Conservation (phyloP, 2,329 filamentous ascomycete genomes). For the Fusarium chaquense region DNA sequence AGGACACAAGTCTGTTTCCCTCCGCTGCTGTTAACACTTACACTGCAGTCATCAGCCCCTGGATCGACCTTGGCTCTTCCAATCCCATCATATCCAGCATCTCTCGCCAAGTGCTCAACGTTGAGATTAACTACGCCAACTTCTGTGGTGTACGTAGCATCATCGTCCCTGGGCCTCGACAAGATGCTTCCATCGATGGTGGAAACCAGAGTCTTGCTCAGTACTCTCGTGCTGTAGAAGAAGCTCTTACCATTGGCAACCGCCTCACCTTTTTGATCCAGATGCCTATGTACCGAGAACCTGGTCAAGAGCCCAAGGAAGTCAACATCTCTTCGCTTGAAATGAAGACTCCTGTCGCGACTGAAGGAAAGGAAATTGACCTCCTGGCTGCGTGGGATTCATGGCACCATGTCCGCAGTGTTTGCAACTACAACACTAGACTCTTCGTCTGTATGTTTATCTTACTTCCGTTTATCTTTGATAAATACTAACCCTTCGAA, state of each 20-base stretch:
- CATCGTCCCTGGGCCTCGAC: constrained; percentile 81
- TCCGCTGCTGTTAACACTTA: constrained; percentile 77
- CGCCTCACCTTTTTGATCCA: constrained; percentile 85
- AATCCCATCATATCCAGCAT: constrained; percentile 87
- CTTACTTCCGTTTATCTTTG: background rate
- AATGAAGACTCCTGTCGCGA: constrained; percentile 50
- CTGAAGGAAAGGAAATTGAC: constrained; percentile 66
- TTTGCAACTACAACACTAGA: constrained; percentile 86
- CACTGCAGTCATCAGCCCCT: constrained; percentile 84
- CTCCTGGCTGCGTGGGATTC: constrained; percentile 89
- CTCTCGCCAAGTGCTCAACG: constrained; percentile 88
- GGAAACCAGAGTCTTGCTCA: constrained; percentile 70
- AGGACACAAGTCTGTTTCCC: constrained; percentile 81
- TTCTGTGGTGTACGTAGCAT: constrained; percentile 92
- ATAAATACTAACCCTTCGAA: background rate
- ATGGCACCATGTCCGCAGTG: constrained; percentile 87
- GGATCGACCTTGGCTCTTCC: constrained; percentile 89
- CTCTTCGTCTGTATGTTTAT: constrained; percentile 81
- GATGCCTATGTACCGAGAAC: constrained; percentile 84
- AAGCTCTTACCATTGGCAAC: constrained; percentile 78
- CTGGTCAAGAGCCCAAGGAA: constrained; percentile 65
- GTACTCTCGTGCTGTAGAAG: constrained; percentile 86
- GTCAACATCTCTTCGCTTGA: constrained; percentile 63
- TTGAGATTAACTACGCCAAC: constrained; percentile 93
- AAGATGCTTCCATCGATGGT: constrained; percentile 67